Evolutionary conservation across 805 yeast species (phyloP).

Genomic region (Saccharomycopsis sp.): DNA sequence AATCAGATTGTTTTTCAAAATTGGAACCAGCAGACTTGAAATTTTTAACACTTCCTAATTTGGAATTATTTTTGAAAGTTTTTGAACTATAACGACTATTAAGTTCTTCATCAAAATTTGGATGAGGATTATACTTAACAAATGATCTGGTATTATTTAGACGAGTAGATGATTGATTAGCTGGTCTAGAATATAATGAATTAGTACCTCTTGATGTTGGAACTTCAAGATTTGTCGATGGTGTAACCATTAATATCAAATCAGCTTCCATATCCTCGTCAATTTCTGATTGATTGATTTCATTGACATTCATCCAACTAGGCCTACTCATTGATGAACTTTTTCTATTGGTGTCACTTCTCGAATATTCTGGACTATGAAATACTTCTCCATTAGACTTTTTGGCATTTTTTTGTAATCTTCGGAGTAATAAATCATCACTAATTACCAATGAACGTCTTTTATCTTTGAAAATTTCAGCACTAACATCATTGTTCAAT

Average conservation of each 20-base stretch:
- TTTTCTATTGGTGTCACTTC: not conserved
- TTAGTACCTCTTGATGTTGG: not conserved
- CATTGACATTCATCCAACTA: constrained; percentile 10
- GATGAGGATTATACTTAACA: constrained; percentile 8
- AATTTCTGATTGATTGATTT: not conserved
- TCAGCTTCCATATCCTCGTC: not conserved
- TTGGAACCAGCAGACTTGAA: too few species aligned
- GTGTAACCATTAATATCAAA: not conserved
- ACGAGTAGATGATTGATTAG: not conserved
- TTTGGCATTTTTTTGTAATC: not conserved
- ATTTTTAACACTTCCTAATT: not conserved
- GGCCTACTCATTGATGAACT: constrained; percentile 1
- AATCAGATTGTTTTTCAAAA: constrained; percentile 1
- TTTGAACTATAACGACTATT: constrained; percentile 1
- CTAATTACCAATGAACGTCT: not conserved
- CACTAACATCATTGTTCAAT: constrained; percentile 15
- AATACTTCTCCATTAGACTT: too few species aligned
- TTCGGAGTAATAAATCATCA: not conserved
- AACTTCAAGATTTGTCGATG: not conserved
- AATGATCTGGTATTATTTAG: not conserved
- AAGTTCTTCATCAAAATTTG: constrained; percentile 3
- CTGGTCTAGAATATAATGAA: not conserved
- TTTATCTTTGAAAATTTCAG: constrained; percentile 9
- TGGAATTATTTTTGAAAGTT: not conserved
- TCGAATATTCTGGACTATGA: not conserved